These are phyloP conservation scores for Trichosporon inkin DNA, from an alignment of 1,284 basidiomycete genomes.

Conservation along the genomic window DNA sequence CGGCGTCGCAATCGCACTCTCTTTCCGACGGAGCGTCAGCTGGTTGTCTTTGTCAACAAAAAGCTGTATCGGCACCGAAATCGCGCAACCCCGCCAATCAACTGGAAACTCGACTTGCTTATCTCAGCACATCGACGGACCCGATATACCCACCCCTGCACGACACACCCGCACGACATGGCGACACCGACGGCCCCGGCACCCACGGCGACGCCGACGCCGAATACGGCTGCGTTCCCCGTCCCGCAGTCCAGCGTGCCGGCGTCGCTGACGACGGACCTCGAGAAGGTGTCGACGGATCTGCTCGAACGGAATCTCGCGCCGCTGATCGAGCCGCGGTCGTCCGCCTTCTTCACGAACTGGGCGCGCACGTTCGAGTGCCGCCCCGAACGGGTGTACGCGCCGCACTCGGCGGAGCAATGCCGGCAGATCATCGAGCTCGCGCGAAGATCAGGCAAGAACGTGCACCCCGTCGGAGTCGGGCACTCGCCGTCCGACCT, in stretches of 20 bases:
- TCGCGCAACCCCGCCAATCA: no score
- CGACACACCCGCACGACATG: no score
- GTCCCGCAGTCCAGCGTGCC: neutral
- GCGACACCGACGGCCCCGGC: neutral
- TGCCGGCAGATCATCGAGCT: constrained; percentile 77
- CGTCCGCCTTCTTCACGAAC: constrained; percentile 50
- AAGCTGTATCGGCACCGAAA: no score
- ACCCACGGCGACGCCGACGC: neutral
- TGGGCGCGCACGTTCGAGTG: constrained; percentile 56
- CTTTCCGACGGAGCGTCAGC: no score
- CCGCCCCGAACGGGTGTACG: constrained; percentile 59
- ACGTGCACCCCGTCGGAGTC: constrained; percentile 77
- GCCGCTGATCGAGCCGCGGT: neutral
- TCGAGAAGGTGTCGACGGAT: constrained; percentile 1
- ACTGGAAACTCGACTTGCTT: no score
- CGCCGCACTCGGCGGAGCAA: constrained; percentile 67
- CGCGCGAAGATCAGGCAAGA: constrained; percentile 66
- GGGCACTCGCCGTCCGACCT: constrained; percentile 93
- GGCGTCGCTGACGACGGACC: constrained; percentile 5
- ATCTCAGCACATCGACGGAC: no score
- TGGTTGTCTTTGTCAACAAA: no score
- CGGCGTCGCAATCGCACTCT: no score
- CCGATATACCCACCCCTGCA: no score
- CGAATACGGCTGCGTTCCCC: neutral
- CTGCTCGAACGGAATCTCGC: neutral